Percentiles rank a stretch among this genome's conserved stretches.
Conservation (phyloP, 345 rosid species). For the Gossypium longicalyx region DNA sequence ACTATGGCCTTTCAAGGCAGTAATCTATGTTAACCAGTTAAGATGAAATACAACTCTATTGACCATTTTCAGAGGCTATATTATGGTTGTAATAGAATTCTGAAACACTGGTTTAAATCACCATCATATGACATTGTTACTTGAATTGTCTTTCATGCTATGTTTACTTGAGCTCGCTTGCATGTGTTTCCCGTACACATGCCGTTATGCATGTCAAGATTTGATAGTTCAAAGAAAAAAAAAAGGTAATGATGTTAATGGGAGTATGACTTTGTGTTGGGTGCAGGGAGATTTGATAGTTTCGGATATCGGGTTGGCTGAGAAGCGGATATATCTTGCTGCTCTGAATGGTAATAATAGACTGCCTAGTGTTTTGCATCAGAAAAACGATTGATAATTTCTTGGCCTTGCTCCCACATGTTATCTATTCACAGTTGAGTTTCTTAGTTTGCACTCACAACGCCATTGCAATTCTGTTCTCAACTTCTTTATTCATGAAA, state of each 20-base stretch:
- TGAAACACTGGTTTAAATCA: too few relatives aligned
- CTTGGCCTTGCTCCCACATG: constrained; percentile 54
- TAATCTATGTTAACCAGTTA: not conserved
- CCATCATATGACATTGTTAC: not conserved
- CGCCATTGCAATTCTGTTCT: constrained; percentile 25
- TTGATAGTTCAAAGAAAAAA: too few relatives aligned
- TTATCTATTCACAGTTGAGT: constrained; percentile 35
- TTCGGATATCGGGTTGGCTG: constrained; percentile 89
- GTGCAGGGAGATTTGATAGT: constrained; percentile 75
- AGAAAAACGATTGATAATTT: constrained; percentile 82
- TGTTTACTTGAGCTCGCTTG: not conserved
- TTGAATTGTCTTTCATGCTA: not conserved
- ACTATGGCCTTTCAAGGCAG: not conserved
- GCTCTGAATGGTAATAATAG: constrained; percentile 99
- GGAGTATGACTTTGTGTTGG: not conserved
- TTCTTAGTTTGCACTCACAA: constrained; percentile 29
- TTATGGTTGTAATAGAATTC: too few relatives aligned
- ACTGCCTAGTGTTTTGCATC: constrained; percentile 95
- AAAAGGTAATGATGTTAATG: not conserved
- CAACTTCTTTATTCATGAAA: constrained; percentile 20
- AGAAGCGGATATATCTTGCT: constrained; percentile 92
- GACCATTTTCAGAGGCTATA: not conserved
- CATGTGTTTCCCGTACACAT: not conserved
- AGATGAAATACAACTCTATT: not conserved
- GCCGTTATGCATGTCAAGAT: not conserved